Base-by-base conservation (phyloP, 2,329 filamentous ascomycete species). In the Massarina eburnea region DNA sequence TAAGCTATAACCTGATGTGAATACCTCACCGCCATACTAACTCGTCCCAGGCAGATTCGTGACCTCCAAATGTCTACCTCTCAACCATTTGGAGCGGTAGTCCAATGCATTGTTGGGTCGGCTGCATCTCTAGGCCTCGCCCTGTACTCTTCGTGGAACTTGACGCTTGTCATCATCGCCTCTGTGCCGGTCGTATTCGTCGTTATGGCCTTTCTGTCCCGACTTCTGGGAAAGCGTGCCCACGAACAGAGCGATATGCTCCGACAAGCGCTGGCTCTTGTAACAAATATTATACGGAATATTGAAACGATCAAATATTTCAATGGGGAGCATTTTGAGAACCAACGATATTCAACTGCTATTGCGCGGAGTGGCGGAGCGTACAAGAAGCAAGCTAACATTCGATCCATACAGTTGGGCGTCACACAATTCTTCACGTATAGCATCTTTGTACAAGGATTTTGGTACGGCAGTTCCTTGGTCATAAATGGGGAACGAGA, bases 301-400 rank as follows among this genome's bases (percentile, higher is more conserved):
- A 92, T 96, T 30, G 89, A 95, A 49, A 81, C 88, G 0, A 89
- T 97, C 61, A 96, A 96, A 66, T 85, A 84, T 41, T 91, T 88
- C 71, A 91, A 92, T 56, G 89, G 86, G 0, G 81, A 90, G 59
- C 78, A 80, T 10, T 74, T 84, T 9, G 91, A 95, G 65, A 69
- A 81, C 1, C 78, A 78, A 60, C 81, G 82, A 53, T 96, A 95
- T 62, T 68, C 73, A 1, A 65, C 60, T 0, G 76, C 79, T 1
- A 78, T 88, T 22, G 74, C 75, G 35, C 68, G 73, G 6, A 85
- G 89, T 1, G 82, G 82, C 18, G 69, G 66, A 1, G 78, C 80
- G 41, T 95, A 90, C 48, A 71, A 83, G 9, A 72, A 80, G 14
- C 88, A 92, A 62, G 86, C 86, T 0, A 77, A 81, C 36, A 78